These are phyloP conservation scores for Xylona heveae DNA, from an alignment of 495 filamentous ascomycete species.

Conservation along the genomic window DNA sequence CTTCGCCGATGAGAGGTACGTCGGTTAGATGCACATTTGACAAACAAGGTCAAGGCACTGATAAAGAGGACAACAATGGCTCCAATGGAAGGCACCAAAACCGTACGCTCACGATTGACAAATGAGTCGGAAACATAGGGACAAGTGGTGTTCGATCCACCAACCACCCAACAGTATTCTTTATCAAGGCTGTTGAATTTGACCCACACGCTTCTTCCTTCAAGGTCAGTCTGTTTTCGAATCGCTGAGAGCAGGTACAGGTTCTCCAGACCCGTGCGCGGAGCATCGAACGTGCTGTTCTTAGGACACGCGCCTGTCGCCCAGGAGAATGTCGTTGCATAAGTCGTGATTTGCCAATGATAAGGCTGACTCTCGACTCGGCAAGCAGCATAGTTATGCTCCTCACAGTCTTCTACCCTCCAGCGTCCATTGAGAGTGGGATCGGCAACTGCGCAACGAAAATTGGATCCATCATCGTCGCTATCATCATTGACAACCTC, in stretches of 20 bases:
- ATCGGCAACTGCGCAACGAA: constrained; percentile 32
- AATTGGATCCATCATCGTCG: constrained; percentile 6
- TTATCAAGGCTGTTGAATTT: constrained; percentile 36
- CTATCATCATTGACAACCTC: constrained; percentile 9
- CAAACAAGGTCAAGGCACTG: constrained; percentile 35
- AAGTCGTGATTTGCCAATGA: constrained; percentile 27
- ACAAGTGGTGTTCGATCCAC: constrained; percentile 27
- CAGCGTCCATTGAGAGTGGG: constrained; percentile 23
- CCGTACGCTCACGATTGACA: constrained; percentile 18
- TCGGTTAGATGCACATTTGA: constrained; percentile 40
- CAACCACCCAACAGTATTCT: constrained; percentile 34
- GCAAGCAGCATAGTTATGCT: constrained; percentile 28
- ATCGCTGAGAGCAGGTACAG: constrained; percentile 21
- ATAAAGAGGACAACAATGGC: constrained; percentile 35
- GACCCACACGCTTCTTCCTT: constrained; percentile 24
- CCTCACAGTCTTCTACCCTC: constrained; percentile 30
- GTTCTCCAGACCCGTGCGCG: constrained; percentile 41
- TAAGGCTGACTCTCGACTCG: constrained; percentile 27
- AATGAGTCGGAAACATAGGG: constrained; percentile 25
- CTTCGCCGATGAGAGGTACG: constrained; percentile 26
- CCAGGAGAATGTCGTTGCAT: constrained; percentile 15
- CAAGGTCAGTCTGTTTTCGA: constrained; percentile 11
- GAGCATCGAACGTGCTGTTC: constrained; percentile 23
- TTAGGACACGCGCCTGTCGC: constrained; percentile 19
- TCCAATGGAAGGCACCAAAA: constrained; percentile 38